phyloP scores from a whole-genome alignment of 2,329 filamentous ascomycete species.

The Talaromyces verruculosus region DNA sequence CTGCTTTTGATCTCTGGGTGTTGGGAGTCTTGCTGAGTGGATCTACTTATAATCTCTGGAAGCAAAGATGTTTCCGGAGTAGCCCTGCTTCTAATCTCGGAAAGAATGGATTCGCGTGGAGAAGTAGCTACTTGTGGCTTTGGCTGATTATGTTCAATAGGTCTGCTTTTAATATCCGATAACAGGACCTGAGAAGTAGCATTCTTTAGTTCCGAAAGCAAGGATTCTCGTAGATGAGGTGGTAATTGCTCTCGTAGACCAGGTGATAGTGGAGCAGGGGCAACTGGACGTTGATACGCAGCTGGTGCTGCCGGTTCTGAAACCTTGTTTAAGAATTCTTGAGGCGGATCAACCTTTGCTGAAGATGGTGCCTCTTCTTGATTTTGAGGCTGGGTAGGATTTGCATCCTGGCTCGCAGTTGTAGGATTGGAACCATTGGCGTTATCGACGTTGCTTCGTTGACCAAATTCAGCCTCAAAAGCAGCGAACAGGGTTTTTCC shows the following conservation, averaged over 20 bases:
- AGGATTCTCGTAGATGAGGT: not conserved
- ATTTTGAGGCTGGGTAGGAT: not conserved
- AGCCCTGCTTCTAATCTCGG: constrained; percentile 3
- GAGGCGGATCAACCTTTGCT: not conserved
- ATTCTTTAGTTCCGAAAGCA: not conserved
- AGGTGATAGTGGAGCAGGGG: not conserved
- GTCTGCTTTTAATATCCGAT: not conserved
- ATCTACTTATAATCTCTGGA: not conserved
- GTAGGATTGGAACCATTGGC: constrained; percentile 13
- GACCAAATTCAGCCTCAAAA: constrained; percentile 39
- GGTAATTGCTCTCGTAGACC: constrained; percentile 4
- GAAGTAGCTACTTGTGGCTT: not conserved
- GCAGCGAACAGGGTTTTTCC: constrained; percentile 39
- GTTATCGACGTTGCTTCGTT: constrained; percentile 21
- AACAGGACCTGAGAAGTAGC: not conserved
- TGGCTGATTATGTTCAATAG: not conserved
- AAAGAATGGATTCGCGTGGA: not conserved
- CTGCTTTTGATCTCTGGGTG: constrained; percentile 5
- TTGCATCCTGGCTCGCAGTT: not conserved
- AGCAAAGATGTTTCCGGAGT: not conserved
- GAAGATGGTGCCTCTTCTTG: not conserved
- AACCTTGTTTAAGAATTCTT: not conserved
- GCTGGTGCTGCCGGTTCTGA: not conserved
- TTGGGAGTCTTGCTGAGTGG: not conserved
- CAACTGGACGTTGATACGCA: not conserved